Base-by-base conservation (phyloP, 2,329 filamentous ascomycete genomes). In the Pseudohalonectria lignicola region DNA sequence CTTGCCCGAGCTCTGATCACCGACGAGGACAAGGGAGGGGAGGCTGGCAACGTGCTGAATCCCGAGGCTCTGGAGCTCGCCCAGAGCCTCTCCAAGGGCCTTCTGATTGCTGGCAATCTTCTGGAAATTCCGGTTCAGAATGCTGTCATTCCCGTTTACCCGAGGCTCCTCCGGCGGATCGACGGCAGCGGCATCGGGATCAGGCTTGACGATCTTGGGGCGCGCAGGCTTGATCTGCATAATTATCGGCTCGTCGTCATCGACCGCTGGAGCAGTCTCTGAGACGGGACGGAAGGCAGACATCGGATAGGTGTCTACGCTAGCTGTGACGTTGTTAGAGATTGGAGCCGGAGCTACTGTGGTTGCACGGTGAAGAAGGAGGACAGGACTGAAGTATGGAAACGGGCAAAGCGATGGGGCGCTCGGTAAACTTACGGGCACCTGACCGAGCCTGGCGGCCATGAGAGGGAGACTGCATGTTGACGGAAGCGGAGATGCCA, bases 1-100 rank as follows among this genome's bases (percentile, higher is more conserved):
- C 53, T 94, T 94, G 0, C 87, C 88, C 0, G 86, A 82, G 1
- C 76, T 84, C 50, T 94, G 87, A 35, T 94, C 86, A 0, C 87
- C 87, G 0, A 94, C 76, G 0, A 94, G 74, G 5, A 90, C 82
- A 9, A 93, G 76, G 47, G 86, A 85, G 0, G 87, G 86, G 0
- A 94, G 63, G 0, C 75, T 73, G 0, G 86, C 73, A 4, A 77
- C 72, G 15, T 82, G 74, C 36, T 82, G 77, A 1, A 94, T 77
- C 0, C 82, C 84, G 0, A 90, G 68, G 5, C 78, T 69, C 36
- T 85, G 76, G 0, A 94, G 69, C 34, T 81, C 73, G 3, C 74
- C 74, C 0, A 86, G 69, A 0, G 74, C 74, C 34, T 82, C 67
- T 2, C 86, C 79, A 35, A 79, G 74, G 0, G 71, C 66, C 37